Conservation (phyloP, 2,329 filamentous ascomycete genomes). For the Colletotrichum camelliae region DNA sequence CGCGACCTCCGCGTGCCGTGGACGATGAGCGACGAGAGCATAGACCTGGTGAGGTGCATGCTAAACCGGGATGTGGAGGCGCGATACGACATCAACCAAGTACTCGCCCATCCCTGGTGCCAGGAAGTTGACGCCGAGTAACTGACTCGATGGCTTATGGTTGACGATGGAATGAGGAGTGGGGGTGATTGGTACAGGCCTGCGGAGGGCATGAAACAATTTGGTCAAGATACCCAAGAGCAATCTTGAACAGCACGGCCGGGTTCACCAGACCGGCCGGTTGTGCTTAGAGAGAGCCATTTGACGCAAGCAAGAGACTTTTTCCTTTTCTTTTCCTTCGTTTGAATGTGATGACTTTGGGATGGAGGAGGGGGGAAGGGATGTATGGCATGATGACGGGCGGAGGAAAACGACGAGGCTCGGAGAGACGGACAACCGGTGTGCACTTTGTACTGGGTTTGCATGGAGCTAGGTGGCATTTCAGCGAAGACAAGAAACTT, state of each 20-base stretch:
- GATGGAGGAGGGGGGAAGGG: background rate
- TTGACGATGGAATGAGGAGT: background rate
- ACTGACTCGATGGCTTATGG: background rate
- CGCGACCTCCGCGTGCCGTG: slow-evolving; percentile 92
- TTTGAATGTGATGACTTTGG: background rate
- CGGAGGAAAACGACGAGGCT: background rate
- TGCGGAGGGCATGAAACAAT: slow-evolving; percentile 1
- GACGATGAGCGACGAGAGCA: slow-evolving; percentile 87
- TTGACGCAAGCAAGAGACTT: slow-evolving; percentile 14
- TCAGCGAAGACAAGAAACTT: background rate
- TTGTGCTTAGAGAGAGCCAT: slow-evolving; percentile 19
- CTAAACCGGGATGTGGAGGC: slow-evolving; percentile 86
- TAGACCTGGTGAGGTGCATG: slow-evolving; percentile 91
- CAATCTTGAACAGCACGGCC: slow-evolving; percentile 20
- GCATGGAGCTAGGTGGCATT: background rate
- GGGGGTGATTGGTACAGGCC: background rate
- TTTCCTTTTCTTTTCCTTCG: background rate
- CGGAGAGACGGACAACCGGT: background rate
- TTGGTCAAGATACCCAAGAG: slow-evolving; percentile 24
- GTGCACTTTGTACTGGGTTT: background rate
- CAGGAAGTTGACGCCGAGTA: slow-evolving; percentile 24
- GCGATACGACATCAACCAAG: slow-evolving; percentile 84
- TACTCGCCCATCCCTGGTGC: slow-evolving; percentile 89
- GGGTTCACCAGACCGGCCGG: background rate
- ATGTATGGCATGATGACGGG: background rate